phyloP scores from a whole-genome alignment of 805 yeast genomes.

The Saturnispora gosingensis region DNA sequence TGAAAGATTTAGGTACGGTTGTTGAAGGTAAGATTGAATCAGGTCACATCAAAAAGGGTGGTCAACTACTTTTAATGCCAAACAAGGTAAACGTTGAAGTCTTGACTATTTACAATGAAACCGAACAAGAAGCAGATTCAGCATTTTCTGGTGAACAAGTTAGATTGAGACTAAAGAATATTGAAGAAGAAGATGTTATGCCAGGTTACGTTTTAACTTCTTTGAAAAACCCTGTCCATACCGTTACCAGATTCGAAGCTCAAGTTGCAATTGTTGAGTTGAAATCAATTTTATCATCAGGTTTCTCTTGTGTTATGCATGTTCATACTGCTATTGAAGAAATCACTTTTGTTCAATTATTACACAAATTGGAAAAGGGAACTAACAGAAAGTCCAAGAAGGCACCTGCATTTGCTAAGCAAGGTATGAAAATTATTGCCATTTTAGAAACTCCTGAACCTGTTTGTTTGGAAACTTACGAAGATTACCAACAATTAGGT shows the following conservation, averaged over 20 bases:
- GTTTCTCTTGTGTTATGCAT: conserved; percentile 97
- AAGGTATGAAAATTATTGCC: conserved; percentile 98
- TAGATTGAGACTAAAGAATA: conserved; percentile 83
- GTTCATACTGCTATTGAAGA: conserved; percentile 98
- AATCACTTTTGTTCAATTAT: conserved; percentile 67
- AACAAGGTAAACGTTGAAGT: conserved; percentile 79
- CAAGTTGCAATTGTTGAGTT: conserved; percentile 95
- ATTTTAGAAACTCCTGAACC: conserved; percentile 77
- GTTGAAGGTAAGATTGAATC: conserved; percentile 98
- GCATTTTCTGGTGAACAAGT: conserved; percentile 98
- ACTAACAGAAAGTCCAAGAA: conserved; percentile 94
- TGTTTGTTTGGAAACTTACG: conserved; percentile 88
- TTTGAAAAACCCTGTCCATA: conserved; percentile 77
- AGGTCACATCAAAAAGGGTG: conserved; percentile 81
- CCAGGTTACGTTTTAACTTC: conserved; percentile 90
- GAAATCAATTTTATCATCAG: conserved; percentile 87
- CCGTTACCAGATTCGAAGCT: conserved; percentile 87
- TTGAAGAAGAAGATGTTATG: conserved; percentile 93
- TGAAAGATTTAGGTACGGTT: conserved; percentile 95
- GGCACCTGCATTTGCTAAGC: conserved; percentile 97
- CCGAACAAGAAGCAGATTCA: conserved; percentile 84
- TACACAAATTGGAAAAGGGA: conserved; percentile 93
- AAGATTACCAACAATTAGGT: conserved; percentile 91
- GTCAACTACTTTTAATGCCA: conserved; percentile 81
- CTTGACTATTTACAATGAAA: conserved; percentile 81